Evolutionary conservation across 2,329 filamentous ascomycete species (phyloP).

Genomic region (Fusarium dlaminii): DNA sequence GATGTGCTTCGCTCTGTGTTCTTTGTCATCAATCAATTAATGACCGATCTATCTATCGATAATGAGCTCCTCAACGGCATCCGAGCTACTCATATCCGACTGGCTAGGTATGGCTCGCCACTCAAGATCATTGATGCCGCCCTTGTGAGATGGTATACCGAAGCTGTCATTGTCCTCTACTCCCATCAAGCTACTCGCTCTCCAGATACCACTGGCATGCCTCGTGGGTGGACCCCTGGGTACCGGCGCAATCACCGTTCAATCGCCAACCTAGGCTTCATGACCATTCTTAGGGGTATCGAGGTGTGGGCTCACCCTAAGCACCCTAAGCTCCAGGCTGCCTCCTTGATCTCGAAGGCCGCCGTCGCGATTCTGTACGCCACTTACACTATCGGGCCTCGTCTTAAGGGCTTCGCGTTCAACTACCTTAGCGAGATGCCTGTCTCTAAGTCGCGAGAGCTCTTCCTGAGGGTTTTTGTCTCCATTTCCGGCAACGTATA

Average conservation of each 20-base stretch:
- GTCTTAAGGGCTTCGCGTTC: constrained; percentile 14
- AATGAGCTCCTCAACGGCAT: constrained; percentile 2
- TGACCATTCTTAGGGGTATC: constrained; percentile 37
- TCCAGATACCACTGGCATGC: background rate
- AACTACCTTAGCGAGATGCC: background rate
- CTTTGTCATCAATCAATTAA: background rate
- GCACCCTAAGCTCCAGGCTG: constrained; percentile 25
- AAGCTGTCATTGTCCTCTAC: background rate
- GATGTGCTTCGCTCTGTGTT: background rate
- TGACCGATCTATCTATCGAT: background rate
- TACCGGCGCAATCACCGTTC: background rate
- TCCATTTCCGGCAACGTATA: background rate
- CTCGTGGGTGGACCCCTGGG: background rate
- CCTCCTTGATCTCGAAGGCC: constrained; percentile 27
- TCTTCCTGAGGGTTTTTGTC: constrained; percentile 8
- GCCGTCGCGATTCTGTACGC: constrained; percentile 35
- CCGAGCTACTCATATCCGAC: background rate
- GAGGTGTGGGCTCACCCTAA: constrained; percentile 19
- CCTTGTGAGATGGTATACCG: constrained; percentile 8
- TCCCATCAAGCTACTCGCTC: background rate
- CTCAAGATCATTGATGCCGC: background rate
- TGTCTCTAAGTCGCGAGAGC: background rate
- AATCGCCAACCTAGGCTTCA: constrained; percentile 38
- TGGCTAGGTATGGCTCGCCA: background rate
- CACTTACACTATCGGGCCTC: constrained; percentile 29